phyloP scores from a whole-genome alignment of 2,329 filamentous ascomycete genomes.

The Claviceps cyperi region DNA sequence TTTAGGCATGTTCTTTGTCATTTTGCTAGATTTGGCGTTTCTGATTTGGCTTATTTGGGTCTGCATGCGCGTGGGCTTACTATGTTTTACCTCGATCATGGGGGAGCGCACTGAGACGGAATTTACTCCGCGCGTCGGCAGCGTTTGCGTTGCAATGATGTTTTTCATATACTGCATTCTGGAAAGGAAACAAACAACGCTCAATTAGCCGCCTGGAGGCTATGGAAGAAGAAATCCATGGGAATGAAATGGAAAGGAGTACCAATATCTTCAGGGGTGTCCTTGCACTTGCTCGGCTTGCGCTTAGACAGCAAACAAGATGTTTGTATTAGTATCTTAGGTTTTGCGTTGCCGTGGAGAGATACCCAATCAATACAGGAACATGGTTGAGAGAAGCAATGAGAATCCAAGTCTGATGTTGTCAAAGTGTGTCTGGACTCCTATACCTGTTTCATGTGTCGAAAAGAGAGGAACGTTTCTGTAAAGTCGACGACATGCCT shows the following conservation, averaged over 20 bases:
- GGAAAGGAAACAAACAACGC: neutral
- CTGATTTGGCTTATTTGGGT: neutral
- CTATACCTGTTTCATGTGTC: too few species aligned
- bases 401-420: neutral
- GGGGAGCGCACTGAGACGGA: neutral
- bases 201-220: neutral
- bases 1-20: neutral
- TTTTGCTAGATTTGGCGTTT: neutral
- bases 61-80: neutral
- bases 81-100: neutral
- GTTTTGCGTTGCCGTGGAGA: constrained; percentile 7
- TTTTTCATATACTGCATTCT: neutral
- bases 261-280: neutral
- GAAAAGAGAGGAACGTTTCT: too few species aligned
- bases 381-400: neutral
- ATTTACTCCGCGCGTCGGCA: neutral
- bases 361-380: constrained; percentile 8
- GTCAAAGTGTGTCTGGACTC: neutral
- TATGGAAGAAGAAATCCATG: neutral
- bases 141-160: too few species aligned
- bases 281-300: neutral
- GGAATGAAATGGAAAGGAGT: neutral
- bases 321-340: constrained; percentile 8
- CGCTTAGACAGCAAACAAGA: neutral
- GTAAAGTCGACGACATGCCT: too few species aligned